Evolutionary conservation across 1,139 yeast species (phyloP).

Genomic region (Candida dubliniensis): DNA sequence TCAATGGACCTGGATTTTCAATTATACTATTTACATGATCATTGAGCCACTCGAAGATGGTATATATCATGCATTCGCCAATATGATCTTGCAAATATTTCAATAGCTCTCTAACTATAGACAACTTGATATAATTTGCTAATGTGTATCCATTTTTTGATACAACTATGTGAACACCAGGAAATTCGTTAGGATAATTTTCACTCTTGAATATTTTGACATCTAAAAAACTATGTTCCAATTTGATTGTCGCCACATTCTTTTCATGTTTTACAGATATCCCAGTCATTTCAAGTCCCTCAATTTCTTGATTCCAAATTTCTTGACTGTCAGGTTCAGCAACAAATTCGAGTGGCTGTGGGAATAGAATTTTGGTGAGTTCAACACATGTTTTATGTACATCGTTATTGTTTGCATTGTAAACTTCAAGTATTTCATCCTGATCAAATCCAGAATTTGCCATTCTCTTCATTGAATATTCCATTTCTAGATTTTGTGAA

Average conservation of each 20-base stretch:
- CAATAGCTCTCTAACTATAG: slow-evolving; percentile 53
- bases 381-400: slow-evolving; percentile 54
- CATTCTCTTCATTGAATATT: slow-evolving; percentile 51
- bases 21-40: slow-evolving; percentile 58
- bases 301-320: slow-evolving; percentile 78
- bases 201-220: slow-evolving; percentile 53
- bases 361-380: slow-evolving; percentile 44
- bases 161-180: slow-evolving; percentile 62
- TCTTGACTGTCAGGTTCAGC: slow-evolving; percentile 25
- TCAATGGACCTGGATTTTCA: slow-evolving; percentile 72
- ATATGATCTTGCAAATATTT: slow-evolving; percentile 45
- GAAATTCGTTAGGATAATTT: slow-evolving; percentile 57
- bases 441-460: slow-evolving; percentile 68
- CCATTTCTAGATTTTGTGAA: slow-evolving; percentile 42
- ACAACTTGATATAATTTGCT: slow-evolving; percentile 74
- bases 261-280: slow-evolving; percentile 18
- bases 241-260: slow-evolving; percentile 25
- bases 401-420: slow-evolving; percentile 42
- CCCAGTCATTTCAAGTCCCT: slow-evolving; percentile 60
- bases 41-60: slow-evolving; percentile 74
- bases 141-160: slow-evolving; percentile 46
- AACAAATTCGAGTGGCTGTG: slow-evolving; percentile 6
- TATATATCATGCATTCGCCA: slow-evolving; percentile 70
- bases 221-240: slow-evolving; percentile 31
- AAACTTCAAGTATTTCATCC: slow-evolving; percentile 55